Evolutionary conservation across 1,284 basidiomycete species (phyloP), one percentile per base, ranked within the genome.

Genomic region (Grifola frondosa): DNA sequence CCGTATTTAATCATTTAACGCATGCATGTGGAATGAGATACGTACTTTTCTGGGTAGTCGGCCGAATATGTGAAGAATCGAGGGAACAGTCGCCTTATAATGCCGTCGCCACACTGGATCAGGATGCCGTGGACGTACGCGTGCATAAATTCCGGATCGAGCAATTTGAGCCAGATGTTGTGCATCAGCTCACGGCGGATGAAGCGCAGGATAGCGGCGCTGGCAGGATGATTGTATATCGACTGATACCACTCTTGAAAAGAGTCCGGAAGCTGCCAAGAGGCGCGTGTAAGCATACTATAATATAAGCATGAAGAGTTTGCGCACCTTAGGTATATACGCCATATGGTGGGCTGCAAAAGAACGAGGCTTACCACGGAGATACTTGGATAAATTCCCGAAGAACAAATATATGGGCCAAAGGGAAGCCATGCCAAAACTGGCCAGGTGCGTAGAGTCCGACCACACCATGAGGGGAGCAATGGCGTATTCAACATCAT

Each of bases 21-120:
- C 11, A 19, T 19, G 37, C 19, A 3, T 12, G 17, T 13, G 21
- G 15, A 5, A 29, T 15, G n/a, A 12, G 16, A 5, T 2, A 30
- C 49, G 20, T 36, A 58, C 56, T 56, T 56, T 35, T 60, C 58
- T 5, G 54, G 50, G 56, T 70, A 72, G 44, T 72, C 69, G 0
- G 64, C 54, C 0, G 54, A 50, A 17, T 60, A 57, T 3, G 44
- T 49, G 30, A 60, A 45, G 2, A 60, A 34, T 6, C 53, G 42
- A 3, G 50, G 53, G 26, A 49, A 58, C 3, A 56, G 13, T 1
- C 52, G 44, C 1, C 54, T 47, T 1, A 13, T 1, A 11, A 60
- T 29, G 2, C 48, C 49, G 32, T 60, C 54, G 3, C 30, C 35
- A 37, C 53, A 59, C 1, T 44, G 31, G 5, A 67, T 50, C 3